Evolutionary conservation across 1,284 basidiomycete species (phyloP).

Genomic region (Kwoniella shivajii): DNA sequence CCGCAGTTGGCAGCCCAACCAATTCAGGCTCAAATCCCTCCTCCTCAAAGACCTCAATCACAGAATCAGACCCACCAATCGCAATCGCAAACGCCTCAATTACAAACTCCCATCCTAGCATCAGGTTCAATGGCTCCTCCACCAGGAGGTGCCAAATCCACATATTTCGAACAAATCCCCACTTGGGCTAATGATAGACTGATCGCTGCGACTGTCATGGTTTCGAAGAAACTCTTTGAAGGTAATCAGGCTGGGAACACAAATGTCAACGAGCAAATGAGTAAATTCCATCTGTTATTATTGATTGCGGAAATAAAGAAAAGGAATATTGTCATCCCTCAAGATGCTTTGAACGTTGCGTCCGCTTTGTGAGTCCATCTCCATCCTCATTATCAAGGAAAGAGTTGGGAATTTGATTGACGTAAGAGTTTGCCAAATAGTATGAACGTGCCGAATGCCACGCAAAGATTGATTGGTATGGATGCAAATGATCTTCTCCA

Average conservation of each 20-base stretch:
- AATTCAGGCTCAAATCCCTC: neutral
- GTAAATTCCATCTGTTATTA: slow-evolving; percentile 17
- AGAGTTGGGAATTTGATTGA: neutral
- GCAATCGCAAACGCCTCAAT: neutral
- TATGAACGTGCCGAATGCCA: slow-evolving; percentile 11
- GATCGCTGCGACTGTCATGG: slow-evolving; percentile 1
- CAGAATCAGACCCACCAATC: slow-evolving; percentile 2
- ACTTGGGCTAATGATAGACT: slow-evolving; percentile 14
- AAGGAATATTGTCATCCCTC: slow-evolving; percentile 12
- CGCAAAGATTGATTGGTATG: slow-evolving; percentile 8
- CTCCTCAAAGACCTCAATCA: slow-evolving; percentile 3
- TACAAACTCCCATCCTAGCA: neutral
- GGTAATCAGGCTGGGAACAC: neutral
- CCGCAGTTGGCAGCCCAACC: slow-evolving; percentile 1
- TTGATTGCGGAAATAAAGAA: slow-evolving; percentile 21
- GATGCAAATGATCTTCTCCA: slow-evolving; percentile 8
- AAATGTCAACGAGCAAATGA: slow-evolving; percentile 10
- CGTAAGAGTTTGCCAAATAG: neutral
- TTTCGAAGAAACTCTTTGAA: slow-evolving; percentile 9
- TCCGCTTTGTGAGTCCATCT: slow-evolving; percentile 11
- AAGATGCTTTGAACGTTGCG: slow-evolving; percentile 17
- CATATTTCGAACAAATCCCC: slow-evolving; percentile 12
- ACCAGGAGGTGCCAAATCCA: neutral
- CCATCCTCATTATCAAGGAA: neutral
- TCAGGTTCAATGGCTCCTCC: slow-evolving; percentile 11